Evolutionary conservation across 768 basidiomycete genomes (phyloP), one percentile per base, ranked within the genome.

Genomic region (Sporobolomyces pararoseus): DNA sequence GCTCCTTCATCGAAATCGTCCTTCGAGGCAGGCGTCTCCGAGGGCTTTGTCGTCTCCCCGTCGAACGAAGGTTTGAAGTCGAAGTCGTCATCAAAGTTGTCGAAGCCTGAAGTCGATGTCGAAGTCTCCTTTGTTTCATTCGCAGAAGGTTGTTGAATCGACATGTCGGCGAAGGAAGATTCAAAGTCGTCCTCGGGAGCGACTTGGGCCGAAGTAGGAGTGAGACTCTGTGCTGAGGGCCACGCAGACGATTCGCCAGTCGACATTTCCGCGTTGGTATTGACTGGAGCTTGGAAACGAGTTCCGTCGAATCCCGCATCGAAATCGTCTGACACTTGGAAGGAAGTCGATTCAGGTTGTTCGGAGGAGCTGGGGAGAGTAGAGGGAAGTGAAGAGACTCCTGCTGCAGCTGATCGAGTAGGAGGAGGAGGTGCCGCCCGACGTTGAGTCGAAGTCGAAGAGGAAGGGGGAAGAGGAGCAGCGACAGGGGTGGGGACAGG

Each of bases 21-120:
- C 32, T 52, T 52, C 49, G 34, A 9, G 39, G 39, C 39, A 42
- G 10, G 9, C 39, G 39, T 9, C 10, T 17, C 17, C 39, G 21
- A 31, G 1, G 50, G 31, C 2, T 4, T 31, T 19, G 23, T 5
- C 10, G 12, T 21, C 14, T 59, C 55, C 19, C 44, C n/a, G 29
- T 59, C 86, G 71, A 87, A 86, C 23, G 80, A 84, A 52, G 85
- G 81, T 63, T 88, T 88, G 64, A 91, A 90, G 5, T 86, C 83
- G 73, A 89, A 85, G 29, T 79, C 86, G 76, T 89, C 88, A 75
- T 91, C 89, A 73, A 90, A 89, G 59, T 85, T 54, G 59, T 78
- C 73, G 73, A 79, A 76, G 32, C 63, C 63, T 35, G 65, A 42
- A n/a, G 3, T 31, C 17, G 54, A 32, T 3, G 53, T 4, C 9